phyloP scores from a whole-genome alignment of 805 yeast genomes.

The Candida verbasci region DNA sequence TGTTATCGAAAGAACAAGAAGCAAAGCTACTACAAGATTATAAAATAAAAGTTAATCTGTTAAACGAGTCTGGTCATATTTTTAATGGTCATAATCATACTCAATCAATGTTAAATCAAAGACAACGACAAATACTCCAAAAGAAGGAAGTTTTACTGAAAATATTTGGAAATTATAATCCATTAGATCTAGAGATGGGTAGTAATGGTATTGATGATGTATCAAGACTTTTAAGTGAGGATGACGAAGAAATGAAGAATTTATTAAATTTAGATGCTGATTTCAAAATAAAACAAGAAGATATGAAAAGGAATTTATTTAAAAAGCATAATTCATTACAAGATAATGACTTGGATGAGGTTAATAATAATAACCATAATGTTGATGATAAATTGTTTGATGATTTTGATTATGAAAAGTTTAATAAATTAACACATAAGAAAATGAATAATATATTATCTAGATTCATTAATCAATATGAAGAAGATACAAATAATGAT shows the following conservation, averaged over 20 bases:
- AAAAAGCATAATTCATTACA: not conserved
- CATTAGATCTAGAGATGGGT: too few relatives aligned
- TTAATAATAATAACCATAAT: not conserved
- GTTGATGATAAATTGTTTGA: conserved; percentile 8
- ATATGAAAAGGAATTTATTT: not conserved
- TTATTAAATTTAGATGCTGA: conserved; percentile 31
- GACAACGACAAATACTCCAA: conserved; percentile 35
- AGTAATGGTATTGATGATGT: conserved; percentile 35
- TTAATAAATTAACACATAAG: conserved; percentile 16
- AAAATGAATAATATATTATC: conserved; percentile 20
- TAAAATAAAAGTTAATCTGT: too few relatives aligned
- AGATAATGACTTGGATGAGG: not conserved
- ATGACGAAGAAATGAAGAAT: conserved; percentile 33
- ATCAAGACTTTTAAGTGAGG: conserved; percentile 38
- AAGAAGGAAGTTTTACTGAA: conserved; percentile 36
- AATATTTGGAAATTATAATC: conserved; percentile 36
- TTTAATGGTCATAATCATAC: too few relatives aligned
- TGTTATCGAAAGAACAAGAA: conserved; percentile 19
- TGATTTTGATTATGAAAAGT: conserved; percentile 24
- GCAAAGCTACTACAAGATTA: conserved; percentile 22
- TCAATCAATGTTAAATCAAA: too few relatives aligned
- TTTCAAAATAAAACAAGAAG: conserved; percentile 15
- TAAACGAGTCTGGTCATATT: too few relatives aligned
- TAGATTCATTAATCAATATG: conserved; percentile 1
- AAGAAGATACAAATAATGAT: conserved; percentile 7